phyloP scores from a whole-genome alignment of 805 yeast species.

The Teunomyces barrocoloradensis region DNA sequence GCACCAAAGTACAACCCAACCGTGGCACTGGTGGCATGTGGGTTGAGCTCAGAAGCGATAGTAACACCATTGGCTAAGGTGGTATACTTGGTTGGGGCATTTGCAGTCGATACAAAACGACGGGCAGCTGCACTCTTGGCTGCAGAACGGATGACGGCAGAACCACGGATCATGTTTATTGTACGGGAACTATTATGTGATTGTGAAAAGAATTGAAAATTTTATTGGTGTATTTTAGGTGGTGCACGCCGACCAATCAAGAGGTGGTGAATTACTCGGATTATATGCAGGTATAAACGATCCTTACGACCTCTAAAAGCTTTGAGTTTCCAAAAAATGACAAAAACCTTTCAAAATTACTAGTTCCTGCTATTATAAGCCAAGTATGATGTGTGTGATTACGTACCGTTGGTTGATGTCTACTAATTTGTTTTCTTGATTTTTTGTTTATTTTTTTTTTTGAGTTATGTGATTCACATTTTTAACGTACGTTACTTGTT shows the following conservation, averaged over 20 bases:
- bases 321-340: too few species aligned
- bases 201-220: slow-evolving; percentile 5
- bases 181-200: slow-evolving; percentile 1
- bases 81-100: slow-evolving; percentile 63
- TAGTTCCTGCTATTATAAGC: too few species aligned
- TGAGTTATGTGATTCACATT: too few species aligned
- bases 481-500: too few species aligned
- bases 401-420: too few species aligned
- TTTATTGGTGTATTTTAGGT: slow-evolving; percentile 4
- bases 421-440: too few species aligned
- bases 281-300: slow-evolving; percentile 11
- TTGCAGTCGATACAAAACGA: slow-evolving; percentile 59
- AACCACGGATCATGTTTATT: slow-evolving; percentile 41
- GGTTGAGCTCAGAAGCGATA: slow-evolving; percentile 65
- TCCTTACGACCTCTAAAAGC: neutral
- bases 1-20: slow-evolving; percentile 72
- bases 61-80: slow-evolving; percentile 72
- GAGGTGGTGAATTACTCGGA: slow-evolving; percentile 13
- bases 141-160: slow-evolving; percentile 28
- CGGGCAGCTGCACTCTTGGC: slow-evolving; percentile 33
- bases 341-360: too few species aligned
- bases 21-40: slow-evolving; percentile 53
- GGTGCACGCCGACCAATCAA: slow-evolving; percentile 16
- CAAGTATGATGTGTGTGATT: too few species aligned
- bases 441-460: too few species aligned